Evolutionary conservation across 495 filamentous ascomycete genomes (phyloP), one percentile per base, ranked within the genome.

Genomic region (Aspergillus affinis): DNA sequence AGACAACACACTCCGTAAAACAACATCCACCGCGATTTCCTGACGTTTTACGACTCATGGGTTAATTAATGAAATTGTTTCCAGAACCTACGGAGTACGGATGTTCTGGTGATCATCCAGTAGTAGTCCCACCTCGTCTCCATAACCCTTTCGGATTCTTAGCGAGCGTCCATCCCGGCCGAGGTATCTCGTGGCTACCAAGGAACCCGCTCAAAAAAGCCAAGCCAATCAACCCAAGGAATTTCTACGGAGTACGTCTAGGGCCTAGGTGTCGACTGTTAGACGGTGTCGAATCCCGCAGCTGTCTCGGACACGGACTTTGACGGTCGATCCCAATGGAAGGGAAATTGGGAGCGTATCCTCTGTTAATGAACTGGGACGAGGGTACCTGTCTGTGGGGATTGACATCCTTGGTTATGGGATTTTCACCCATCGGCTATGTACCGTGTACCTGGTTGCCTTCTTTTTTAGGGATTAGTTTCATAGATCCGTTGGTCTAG

Each of bases 241-340:
- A 55, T 9, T 15, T 18, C 51, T 18, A n/a, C n/a, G n/a, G n/a
- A n/a, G n/a, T n/a, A n/a, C n/a, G n/a, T n/a, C n/a, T n/a, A n/a
- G 58, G 55, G 48, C 41, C 52, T 32, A 56, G 52, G 30, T n/a
- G n/a, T n/a, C n/a, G n/a, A n/a, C 54, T 26, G 51, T 50, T 26
- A 46, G 53, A 51, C 36, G 59, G 36, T 55, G n/a, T 60, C 48
- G 23, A 19, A 6, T 21, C 32, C 48, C 47, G 51, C 52, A 58
- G 60, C 55, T 49, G 60, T 62, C 52, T 48, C 41, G 30, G 55
- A 53, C 58, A 55, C 55, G 54, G 54, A 50, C 55, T 57, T 45
- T 58, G 52, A 54, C 46, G 53, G 66, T 57, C 61, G 66, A 69
- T 65, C 62, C 55, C 20, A 69, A 69, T 69, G 51, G 55, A 59